Evolutionary conservation across 1,139 yeast genomes (phyloP).

Genomic region (Sugiyamaella novakii): DNA sequence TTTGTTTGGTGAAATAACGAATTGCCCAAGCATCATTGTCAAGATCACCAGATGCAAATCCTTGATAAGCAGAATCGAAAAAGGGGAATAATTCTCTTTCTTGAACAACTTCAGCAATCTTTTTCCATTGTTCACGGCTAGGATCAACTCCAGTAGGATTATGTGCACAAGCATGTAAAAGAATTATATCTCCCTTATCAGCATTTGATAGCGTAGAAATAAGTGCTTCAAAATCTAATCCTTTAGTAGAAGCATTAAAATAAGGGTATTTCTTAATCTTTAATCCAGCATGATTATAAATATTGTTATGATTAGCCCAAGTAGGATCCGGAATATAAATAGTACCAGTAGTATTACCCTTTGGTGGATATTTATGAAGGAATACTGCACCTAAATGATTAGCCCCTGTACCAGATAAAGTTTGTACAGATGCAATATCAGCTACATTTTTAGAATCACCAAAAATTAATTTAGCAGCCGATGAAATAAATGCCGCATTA

Average conservation of each 20-base stretch:
- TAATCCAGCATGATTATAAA: slow-evolving; percentile 69
- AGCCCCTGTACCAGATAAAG: slow-evolving; percentile 95
- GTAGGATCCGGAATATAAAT: slow-evolving; percentile 87
- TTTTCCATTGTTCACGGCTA: slow-evolving; percentile 73
- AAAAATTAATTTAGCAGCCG: slow-evolving; percentile 78
- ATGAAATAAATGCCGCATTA: slow-evolving; percentile 62
- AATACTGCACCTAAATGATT: slow-evolving; percentile 84
- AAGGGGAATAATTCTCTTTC: slow-evolving; percentile 65
- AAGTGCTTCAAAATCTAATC: slow-evolving; percentile 57
- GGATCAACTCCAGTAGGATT: slow-evolving; percentile 97
- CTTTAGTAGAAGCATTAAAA: slow-evolving; percentile 67
- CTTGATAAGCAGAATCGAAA: slow-evolving; percentile 93
- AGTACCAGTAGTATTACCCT: slow-evolving; percentile 45
- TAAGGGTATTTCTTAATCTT: slow-evolving; percentile 72
- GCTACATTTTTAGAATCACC: slow-evolving; percentile 56
- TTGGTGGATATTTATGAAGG: slow-evolving; percentile 54
- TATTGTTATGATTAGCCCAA: slow-evolving; percentile 93
- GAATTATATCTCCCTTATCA: slow-evolving; percentile 46
- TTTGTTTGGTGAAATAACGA: slow-evolving; percentile 47
- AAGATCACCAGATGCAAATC: slow-evolving; percentile 77
- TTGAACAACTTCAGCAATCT: slow-evolving; percentile 62
- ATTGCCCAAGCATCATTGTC: slow-evolving; percentile 55
- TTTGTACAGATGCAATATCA: slow-evolving; percentile 74
- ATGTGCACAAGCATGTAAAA: slow-evolving; percentile 94
- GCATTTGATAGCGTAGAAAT: slow-evolving; percentile 39